Base-by-base conservation (phyloP, 225 moss, liverwort and hornwort species). In the Pseudoscleropodium purum region DNA sequence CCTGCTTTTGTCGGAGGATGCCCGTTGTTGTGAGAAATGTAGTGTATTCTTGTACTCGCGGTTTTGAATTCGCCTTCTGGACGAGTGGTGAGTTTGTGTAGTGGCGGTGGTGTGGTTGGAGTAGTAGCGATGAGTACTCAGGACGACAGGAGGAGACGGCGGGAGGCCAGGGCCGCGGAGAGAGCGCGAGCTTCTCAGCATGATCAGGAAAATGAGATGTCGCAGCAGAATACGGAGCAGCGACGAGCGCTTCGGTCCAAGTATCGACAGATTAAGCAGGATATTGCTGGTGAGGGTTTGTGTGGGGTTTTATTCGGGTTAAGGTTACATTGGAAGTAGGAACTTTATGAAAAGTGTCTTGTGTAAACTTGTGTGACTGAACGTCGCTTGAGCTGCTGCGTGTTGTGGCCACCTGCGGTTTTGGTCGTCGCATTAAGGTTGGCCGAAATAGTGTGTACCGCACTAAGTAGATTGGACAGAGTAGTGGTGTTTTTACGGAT, bases 201-300 rank as follows among this genome's bases (percentile, higher is more conserved):
- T 36, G 91, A 90, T 25, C 93, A 94, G 83, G 93, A 95, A 73
- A 95, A 94, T 80, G 86, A 87, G 37, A 90, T 81, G 85, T 57
- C 86, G 79, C 81, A 88, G 56, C 95, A 95, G 90, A 88, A 91
- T 84, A 52, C 67, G 27, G 87, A 94, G 51, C 88, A 93, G 88
- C 95, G 96, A 51, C 93, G 95, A 45, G 63, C 81, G 17, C 85
- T 97, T 61, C 95, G 97, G 45, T 92, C 87, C 37, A 92, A 88
- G 75, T 97, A 97, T 34, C 87, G 96, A 41, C 90, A 94, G 75
- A 90, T 97, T 26, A 93, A 94, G 91, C 85, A 88, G 78, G 80
- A 90, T 45, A 94, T 96, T 47, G 87, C 90, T 24, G 97, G 97
- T 95, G 79, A 82, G 92, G 72, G 79, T 62, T 79, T 79, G 51